phyloP scores from a whole-genome alignment of 1,284 basidiomycete species.

The Malassezia vespertilionis region DNA sequence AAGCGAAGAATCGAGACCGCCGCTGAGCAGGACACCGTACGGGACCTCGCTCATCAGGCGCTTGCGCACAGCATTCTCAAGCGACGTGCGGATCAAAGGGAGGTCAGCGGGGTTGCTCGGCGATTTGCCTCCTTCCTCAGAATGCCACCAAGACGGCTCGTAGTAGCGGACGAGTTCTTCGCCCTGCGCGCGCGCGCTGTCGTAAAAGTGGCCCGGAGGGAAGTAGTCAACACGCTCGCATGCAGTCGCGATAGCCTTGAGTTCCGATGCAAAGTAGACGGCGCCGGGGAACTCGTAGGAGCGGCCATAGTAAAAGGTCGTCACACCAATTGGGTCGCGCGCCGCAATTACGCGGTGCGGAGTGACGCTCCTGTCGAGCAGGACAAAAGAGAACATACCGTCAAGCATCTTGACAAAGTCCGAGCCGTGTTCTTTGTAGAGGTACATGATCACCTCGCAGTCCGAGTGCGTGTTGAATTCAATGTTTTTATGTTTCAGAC shows the following conservation, averaged over 20 bases:
- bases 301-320: slow-evolving; percentile 94
- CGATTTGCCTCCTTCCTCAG: slow-evolving; percentile 53
- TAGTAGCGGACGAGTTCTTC: slow-evolving; percentile 48
- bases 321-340: slow-evolving; percentile 94
- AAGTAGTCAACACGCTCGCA: slow-evolving; percentile 92
- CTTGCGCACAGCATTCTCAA: slow-evolving; percentile 88
- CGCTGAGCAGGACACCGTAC: slow-evolving; percentile 89
- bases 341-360: slow-evolving; percentile 87
- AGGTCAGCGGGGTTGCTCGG: slow-evolving; percentile 63
- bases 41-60: slow-evolving; percentile 98
- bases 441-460: slow-evolving; percentile 81
- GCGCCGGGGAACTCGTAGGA: slow-evolving; percentile 71
- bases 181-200: slow-evolving; percentile 37
- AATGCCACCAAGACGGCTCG: slow-evolving; percentile 47
- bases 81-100: slow-evolving; percentile 55
- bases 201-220: slow-evolving; percentile 79
- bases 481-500: slow-evolving; percentile 54
- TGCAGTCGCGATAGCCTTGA: slow-evolving; percentile 82
- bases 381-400: slow-evolving; percentile 97
- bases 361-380: slow-evolving; percentile 80
- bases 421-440: slow-evolving; percentile 48
- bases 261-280: slow-evolving; percentile 87
- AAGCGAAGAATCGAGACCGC: slow-evolving; percentile 88
- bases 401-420: slow-evolving; percentile 58
- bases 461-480: slow-evolving; percentile 97